A percentile compares a stretch with the other conserved stretches of the same genome.
phyloP scores from a whole-genome alignment of 2,329 filamentous ascomycete genomes.

The Claviceps fusiformis region DNA sequence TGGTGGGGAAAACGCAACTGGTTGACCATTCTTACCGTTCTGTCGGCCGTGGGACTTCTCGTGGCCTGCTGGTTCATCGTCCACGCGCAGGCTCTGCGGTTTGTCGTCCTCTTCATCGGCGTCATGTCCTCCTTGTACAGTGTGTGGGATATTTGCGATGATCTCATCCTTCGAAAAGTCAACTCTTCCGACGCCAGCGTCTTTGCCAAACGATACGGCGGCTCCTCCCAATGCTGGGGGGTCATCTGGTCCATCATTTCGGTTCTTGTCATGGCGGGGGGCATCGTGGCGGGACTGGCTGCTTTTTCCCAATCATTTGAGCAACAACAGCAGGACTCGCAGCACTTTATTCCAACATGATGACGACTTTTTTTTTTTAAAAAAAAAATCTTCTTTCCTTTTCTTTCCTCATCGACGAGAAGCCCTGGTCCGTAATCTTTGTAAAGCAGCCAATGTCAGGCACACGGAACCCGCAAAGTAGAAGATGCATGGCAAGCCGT shows the following conservation, averaged over 20 bases:
- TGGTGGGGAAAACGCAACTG: constrained; percentile 74
- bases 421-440: too few species aligned
- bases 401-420: too few species aligned
- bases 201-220: constrained; percentile 65
- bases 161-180: constrained; percentile 67
- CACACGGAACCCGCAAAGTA: too few species aligned
- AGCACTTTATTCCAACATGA: constrained; percentile 46
- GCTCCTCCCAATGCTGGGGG: constrained; percentile 70
- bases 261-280: constrained; percentile 54
- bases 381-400: too few species aligned
- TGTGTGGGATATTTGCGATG: constrained; percentile 77
- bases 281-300: constrained; percentile 63
- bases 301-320: constrained; percentile 59
- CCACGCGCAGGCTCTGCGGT: constrained; percentile 60
- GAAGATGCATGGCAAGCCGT: too few species aligned
- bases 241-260: constrained; percentile 66
- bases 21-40: constrained; percentile 59
- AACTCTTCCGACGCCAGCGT: constrained; percentile 69
- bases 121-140: constrained; percentile 73
- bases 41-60: constrained; percentile 56
- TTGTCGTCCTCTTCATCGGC: constrained; percentile 66
- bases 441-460: too few species aligned
- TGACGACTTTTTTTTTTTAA: neutral
- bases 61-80: constrained; percentile 69
- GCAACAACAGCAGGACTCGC: constrained; percentile 55